Conservation (phyloP, 805 yeast species). For the Myxozyma udenii region DNA sequence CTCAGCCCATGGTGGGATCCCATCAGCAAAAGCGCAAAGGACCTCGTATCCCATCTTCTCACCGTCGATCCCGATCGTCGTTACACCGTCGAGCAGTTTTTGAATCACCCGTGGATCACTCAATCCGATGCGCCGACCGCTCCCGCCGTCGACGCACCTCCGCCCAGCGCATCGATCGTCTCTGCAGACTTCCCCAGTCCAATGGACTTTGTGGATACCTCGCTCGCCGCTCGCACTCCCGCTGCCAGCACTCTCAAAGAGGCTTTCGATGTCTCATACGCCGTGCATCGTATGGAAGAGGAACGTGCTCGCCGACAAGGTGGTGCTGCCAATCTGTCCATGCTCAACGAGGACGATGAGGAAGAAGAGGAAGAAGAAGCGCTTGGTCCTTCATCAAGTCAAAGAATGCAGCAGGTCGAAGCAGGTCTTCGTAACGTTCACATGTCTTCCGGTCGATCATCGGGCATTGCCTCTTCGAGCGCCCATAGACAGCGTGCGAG, state of each 20-base stretch:
- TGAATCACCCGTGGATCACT: conserved; percentile 74
- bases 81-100: conserved; percentile 67
- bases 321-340: conserved; percentile 34
- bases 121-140: conserved; percentile 35
- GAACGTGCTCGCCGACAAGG: conserved; percentile 45
- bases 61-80: conserved; percentile 69
- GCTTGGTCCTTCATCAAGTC: conserved; percentile 3
- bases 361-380: conserved; percentile 36
- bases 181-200: conserved; percentile 9
- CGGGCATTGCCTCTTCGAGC: not conserved
- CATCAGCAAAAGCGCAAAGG: conserved; percentile 63
- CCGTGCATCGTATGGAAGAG: conserved; percentile 77
- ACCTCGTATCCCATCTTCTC: conserved; percentile 61
- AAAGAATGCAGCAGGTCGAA: conserved; percentile 26
- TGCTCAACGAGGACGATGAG: conserved; percentile 41
- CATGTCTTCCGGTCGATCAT: conserved; percentile 9
- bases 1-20: conserved; percentile 90
- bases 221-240: conserved; percentile 37
- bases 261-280: conserved; percentile 81
- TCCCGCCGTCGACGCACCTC: conserved; percentile 30
- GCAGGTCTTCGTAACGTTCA: conserved; percentile 27
- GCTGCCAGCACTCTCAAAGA: conserved; percentile 81
- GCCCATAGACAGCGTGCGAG: not conserved
- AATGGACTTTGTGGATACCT: conserved; percentile 27
- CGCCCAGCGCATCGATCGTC: not conserved